Conservation (phyloP, 2,329 filamentous ascomycete species). For the Fusarium hostae region DNA sequence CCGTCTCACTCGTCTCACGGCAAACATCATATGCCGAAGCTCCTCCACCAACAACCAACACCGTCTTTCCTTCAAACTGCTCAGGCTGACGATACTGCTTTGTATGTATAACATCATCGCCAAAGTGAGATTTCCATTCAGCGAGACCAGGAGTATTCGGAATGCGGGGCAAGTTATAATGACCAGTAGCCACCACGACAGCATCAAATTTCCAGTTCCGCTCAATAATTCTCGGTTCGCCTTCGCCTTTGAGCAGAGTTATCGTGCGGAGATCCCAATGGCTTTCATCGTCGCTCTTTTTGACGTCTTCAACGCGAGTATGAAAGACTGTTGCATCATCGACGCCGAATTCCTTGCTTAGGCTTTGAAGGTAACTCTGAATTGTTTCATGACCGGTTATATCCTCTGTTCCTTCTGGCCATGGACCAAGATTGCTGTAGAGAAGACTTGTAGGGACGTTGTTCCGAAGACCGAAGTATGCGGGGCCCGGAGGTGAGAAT, state of each 20-base stretch:
- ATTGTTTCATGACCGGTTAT: slow-evolving; percentile 68
- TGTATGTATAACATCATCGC: slow-evolving; percentile 69
- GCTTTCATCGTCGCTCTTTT: slow-evolving; percentile 54
- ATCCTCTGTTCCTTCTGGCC: slow-evolving; percentile 69
- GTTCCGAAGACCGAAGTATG: slow-evolving; percentile 71
- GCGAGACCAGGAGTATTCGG: slow-evolving; percentile 69
- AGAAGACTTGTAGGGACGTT: slow-evolving; percentile 75
- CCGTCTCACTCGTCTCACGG: slow-evolving; percentile 51
- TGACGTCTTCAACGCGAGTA: slow-evolving; percentile 65
- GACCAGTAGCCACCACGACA: slow-evolving; percentile 73
- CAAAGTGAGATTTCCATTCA: slow-evolving; percentile 65
- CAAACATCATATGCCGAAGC: slow-evolving; percentile 57
- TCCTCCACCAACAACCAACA: slow-evolving; percentile 65
- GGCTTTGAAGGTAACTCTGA: slow-evolving; percentile 70
- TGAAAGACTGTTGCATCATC: slow-evolving; percentile 63
- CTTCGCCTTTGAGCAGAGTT: slow-evolving; percentile 50
- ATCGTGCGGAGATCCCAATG: slow-evolving; percentile 65
- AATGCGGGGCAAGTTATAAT: slow-evolving; percentile 72
- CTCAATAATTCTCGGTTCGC: slow-evolving; percentile 44
- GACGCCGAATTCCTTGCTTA: slow-evolving; percentile 62
- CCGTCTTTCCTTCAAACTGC: slow-evolving; percentile 62
- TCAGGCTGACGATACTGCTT: slow-evolving; percentile 76
- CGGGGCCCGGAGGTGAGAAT: slow-evolving; percentile 55
- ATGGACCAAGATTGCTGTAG: slow-evolving; percentile 57
- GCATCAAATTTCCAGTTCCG: slow-evolving; percentile 65